A percentile compares a stretch with the other conserved stretches of the same genome.
phyloP scores from a whole-genome alignment of 2,329 filamentous ascomycete species.

The Phaeoacremonium minimum region DNA sequence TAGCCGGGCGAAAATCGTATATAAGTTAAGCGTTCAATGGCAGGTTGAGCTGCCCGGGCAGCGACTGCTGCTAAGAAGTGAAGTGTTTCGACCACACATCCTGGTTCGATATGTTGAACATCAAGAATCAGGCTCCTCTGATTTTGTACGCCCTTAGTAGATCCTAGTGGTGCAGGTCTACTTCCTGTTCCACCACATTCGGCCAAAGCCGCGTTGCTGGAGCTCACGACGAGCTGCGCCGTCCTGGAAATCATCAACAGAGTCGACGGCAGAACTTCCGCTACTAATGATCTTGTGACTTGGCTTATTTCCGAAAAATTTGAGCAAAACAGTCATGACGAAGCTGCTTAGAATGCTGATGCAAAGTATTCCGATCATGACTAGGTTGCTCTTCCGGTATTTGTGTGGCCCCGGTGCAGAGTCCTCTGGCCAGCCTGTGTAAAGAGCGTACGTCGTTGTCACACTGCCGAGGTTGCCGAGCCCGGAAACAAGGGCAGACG shows the following conservation, averaged over 20 bases:
- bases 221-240: slow-evolving; percentile 56
- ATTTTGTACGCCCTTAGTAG: too few species aligned
- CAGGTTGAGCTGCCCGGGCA: slow-evolving; percentile 31
- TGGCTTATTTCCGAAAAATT: slow-evolving; percentile 48
- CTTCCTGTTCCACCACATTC: slow-evolving; percentile 24
- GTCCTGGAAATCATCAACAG: slow-evolving; percentile 46
- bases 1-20: slow-evolving; percentile 11
- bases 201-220: slow-evolving; percentile 53
- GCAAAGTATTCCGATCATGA: slow-evolving; percentile 82
- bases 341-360: slow-evolving; percentile 71
- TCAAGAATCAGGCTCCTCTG: too few species aligned
- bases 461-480: slow-evolving; percentile 84
- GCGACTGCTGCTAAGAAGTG: background rate
- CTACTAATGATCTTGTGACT: slow-evolving; percentile 38
- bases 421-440: slow-evolving; percentile 81
- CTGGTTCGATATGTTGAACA: slow-evolving; percentile 23
- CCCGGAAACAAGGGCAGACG: slow-evolving; percentile 79
- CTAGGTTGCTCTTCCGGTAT: slow-evolving; percentile 78
- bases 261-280: slow-evolving; percentile 28
- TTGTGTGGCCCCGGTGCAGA: slow-evolving; percentile 61
- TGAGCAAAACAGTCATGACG: slow-evolving; percentile 64
- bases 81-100: background rate
- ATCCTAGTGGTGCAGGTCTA: slow-evolving; percentile 8
- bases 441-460: slow-evolving; percentile 83
- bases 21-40: slow-evolving; percentile 13